Evolutionary conservation across 192 early-diverging fungal genomes (phyloP), one percentile per base, ranked within the genome.

Genomic region (Backusella parvicylindrica): DNA sequence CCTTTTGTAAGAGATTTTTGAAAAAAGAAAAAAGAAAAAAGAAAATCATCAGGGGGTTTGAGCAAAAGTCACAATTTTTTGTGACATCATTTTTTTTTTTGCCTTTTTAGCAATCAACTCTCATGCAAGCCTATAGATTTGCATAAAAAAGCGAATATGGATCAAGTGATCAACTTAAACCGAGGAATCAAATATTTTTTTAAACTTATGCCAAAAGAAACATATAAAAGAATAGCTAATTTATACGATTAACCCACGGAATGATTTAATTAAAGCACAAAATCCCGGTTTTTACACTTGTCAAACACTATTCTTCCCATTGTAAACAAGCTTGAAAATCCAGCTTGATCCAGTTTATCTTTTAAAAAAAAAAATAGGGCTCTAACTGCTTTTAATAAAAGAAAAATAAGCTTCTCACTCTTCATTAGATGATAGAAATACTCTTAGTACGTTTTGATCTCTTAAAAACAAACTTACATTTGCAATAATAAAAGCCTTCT

Each of bases 71-170:
- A 56, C 50, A 56, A 26, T 21, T 23, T 56, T 41, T 41, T 41
- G 50, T 56, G 50, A 56, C 50, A 56, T 56, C 50, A 56, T 56
- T 56, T 56, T 56, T 56, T 56, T 56, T 56, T 37, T 37, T 37
- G 0, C 2, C 7, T 49, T n/a, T 49, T 18, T 49, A 5, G 12
- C 3, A 56, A 23, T 23, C 2, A 23, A 9, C 7, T 16, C 2
- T 23, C 21, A 26, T 56, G 47, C 47, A 49, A n/a, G 18, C 12
- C 40, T 3, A 41, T 11, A 16, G 40, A 3, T 41, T 47, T 47
- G 43, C 43, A 47, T 47, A 18, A 47, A n/a, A 47, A 6, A 5
- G 5, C 2, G 3, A 15, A 6, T 16, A n/a, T n/a, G n/a, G 43
- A 18, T 47, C 18, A 47, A 47, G 18, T 47, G 43, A 47, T 47